Conservation (phyloP, 1,284 basidiomycete species). For the Inonotus obliquus region DNA sequence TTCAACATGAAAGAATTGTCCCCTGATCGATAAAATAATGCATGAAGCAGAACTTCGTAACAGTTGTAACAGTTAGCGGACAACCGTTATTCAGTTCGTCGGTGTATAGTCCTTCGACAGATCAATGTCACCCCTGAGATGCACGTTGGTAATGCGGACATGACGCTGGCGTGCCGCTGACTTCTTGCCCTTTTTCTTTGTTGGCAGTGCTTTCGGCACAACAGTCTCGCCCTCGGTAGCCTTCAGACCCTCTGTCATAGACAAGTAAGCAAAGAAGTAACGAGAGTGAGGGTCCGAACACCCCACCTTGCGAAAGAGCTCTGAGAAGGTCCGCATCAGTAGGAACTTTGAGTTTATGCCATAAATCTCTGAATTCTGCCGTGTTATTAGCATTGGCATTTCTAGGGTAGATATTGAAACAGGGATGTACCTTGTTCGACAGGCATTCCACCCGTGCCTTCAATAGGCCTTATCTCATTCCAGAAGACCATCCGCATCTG, state of each 20-base stretch:
- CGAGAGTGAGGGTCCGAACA: not conserved
- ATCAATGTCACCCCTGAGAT: conserved; percentile 81
- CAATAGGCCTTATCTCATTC: conserved; percentile 80
- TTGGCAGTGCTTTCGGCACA: conserved; percentile 47
- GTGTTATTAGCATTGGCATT: conserved; percentile 4
- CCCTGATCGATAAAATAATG: not conserved
- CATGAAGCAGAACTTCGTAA: not conserved
- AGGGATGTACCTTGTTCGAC: conserved; percentile 73
- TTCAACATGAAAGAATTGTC: not conserved
- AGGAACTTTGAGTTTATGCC: conserved; percentile 81
- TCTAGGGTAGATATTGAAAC: not conserved
- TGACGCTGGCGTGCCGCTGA: conserved; percentile 70
- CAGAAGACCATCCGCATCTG: conserved; percentile 86
- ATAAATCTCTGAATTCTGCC: conserved; percentile 81
- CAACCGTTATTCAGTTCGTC: not conserved
- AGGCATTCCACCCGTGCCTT: conserved; percentile 58
- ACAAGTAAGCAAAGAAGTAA: conserved; percentile 14
- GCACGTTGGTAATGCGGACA: conserved; percentile 82
- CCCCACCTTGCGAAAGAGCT: conserved; percentile 64
- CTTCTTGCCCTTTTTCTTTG: conserved; percentile 81
- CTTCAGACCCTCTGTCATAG: conserved; percentile 63
- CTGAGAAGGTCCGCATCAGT: conserved; percentile 78
- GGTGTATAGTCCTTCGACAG: conserved; percentile 39
- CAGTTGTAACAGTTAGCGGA: not conserved
- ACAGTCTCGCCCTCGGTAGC: conserved; percentile 56